phyloP scores from a whole-genome alignment of 306 rosid species.

The Malus asiatica region DNA sequence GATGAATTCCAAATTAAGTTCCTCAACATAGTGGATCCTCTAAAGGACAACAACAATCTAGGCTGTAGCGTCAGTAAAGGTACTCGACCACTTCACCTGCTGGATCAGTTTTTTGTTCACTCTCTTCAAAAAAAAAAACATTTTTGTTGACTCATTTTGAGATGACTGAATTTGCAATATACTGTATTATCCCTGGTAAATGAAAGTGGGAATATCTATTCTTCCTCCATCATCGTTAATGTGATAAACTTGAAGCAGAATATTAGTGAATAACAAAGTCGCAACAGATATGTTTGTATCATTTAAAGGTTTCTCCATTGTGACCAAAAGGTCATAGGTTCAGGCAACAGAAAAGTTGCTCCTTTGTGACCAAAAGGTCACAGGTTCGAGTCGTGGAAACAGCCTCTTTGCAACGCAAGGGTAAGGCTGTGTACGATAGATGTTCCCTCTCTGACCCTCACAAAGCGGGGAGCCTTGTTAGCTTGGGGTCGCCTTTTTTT shows the following conservation, averaged over 20 bases:
- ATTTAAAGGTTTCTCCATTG: neutral
- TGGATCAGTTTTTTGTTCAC: constrained; percentile 4
- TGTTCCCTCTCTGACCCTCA: too few species aligned
- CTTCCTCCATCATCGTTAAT: neutral
- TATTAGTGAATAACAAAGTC: neutral
- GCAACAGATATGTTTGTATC: neutral
- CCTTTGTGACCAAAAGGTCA: too few species aligned
- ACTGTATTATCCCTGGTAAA: neutral
- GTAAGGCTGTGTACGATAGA: too few species aligned
- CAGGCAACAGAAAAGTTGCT: too few species aligned
- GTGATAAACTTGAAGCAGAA: neutral
- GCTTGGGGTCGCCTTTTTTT: too few species aligned
- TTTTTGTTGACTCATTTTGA: neutral
- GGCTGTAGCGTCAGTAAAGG: constrained; percentile 62
- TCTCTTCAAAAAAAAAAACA: neutral
- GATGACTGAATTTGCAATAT: neutral
- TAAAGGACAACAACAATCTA: constrained; percentile 52
- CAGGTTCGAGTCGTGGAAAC: too few species aligned
- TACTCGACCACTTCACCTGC: constrained; percentile 17
- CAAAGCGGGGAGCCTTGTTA: too few species aligned
- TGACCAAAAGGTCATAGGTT: too few species aligned
- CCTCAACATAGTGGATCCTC: constrained; percentile 69
- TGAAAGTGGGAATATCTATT: neutral
- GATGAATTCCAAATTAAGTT: constrained; percentile 39
- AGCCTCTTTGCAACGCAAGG: too few species aligned